Evolutionary conservation across 2,329 filamentous ascomycete species (phyloP).

Genomic region (Xylariomycetidae sp.): DNA sequence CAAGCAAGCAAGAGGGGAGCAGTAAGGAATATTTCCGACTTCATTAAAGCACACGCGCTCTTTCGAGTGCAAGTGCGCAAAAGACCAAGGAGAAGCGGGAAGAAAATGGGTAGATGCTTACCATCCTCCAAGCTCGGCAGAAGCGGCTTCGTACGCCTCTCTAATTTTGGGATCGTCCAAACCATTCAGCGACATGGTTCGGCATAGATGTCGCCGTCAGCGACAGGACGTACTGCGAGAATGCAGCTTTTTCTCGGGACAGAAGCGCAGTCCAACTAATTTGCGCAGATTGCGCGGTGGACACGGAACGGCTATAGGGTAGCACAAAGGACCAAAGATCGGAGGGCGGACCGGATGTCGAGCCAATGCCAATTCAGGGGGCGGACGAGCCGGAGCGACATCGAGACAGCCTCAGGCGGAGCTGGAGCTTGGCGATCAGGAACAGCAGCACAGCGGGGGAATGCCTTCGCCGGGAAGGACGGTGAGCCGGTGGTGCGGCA

Average conservation of each 20-base stretch:
- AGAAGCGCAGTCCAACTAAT: too few species aligned
- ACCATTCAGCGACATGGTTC: slow-evolving; percentile 87
- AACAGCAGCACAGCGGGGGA: slow-evolving; percentile 11
- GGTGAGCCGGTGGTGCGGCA: too few species aligned
- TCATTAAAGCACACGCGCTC: slow-evolving; percentile 1
- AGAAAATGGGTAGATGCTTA: slow-evolving; percentile 52
- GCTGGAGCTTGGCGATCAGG: slow-evolving; percentile 10
- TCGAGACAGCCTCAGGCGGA: slow-evolving; percentile 8
- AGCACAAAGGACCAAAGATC: slow-evolving; percentile 2
- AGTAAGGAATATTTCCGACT: too few species aligned
- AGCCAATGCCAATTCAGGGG: slow-evolving; percentile 22
- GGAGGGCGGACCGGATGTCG: slow-evolving; percentile 15
- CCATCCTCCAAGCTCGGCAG: slow-evolving; percentile 89
- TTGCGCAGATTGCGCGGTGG: too few species aligned
- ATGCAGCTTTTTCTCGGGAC: too few species aligned
- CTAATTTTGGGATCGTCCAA: slow-evolving; percentile 74
- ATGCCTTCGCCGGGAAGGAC: too few species aligned
- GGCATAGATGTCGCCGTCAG: slow-evolving; percentile 9
- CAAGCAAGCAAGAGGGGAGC: too few species aligned
- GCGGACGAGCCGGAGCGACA: slow-evolving; percentile 20
- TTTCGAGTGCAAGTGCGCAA: slow-evolving; percentile 1
- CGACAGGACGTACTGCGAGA: too few species aligned
- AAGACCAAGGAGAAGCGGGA: slow-evolving; percentile 1
- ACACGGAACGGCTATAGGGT: too few species aligned
- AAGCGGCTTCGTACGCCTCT: slow-evolving; percentile 76